Percentiles rank a stretch among this genome's conserved stretches.
Conservation (phyloP, 192 early-diverging fungal genomes). For the Entomortierella beljakovae region DNA sequence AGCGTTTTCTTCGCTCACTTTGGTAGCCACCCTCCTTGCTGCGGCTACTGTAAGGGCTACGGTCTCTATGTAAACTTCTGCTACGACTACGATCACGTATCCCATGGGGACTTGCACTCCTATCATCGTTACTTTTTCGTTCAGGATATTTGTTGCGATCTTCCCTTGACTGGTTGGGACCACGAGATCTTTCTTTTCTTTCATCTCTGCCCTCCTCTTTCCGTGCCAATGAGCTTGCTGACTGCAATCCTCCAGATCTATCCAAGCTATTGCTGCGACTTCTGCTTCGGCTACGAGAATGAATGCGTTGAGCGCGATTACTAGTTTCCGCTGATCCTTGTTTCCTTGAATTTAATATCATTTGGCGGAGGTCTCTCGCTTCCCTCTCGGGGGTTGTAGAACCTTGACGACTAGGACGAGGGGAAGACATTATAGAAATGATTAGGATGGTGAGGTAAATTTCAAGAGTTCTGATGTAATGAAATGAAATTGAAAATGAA, state of each 20-base stretch:
- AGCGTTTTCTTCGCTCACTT: too few species aligned
- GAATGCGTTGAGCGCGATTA: background rate
- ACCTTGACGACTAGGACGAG: background rate
- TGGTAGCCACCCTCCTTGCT: too few species aligned
- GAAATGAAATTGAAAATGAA: too few species aligned
- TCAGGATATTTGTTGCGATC: background rate
- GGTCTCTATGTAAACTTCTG: background rate
- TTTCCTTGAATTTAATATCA: background rate
- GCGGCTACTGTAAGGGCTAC: background rate
- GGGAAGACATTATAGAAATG: background rate
- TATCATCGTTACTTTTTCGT: background rate
- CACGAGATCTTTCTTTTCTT: background rate
- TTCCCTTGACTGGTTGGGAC: background rate
- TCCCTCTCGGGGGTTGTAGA: slow-evolving; percentile 2
- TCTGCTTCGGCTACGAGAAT: background rate
- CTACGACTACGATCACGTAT: slow-evolving; percentile 15
- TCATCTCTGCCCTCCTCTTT: background rate
- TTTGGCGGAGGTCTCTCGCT: slow-evolving; percentile 4
- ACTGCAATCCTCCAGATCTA: background rate
- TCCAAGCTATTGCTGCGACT: slow-evolving; percentile 3
- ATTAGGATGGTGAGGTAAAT: background rate
- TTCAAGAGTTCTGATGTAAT: too few species aligned
- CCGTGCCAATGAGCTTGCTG: background rate
- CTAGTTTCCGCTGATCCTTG: background rate
- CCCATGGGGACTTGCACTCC: too few species aligned